Evolutionary conservation across 805 yeast species (phyloP).

Genomic region (Cyberlindnera xishuangbannaensis): DNA sequence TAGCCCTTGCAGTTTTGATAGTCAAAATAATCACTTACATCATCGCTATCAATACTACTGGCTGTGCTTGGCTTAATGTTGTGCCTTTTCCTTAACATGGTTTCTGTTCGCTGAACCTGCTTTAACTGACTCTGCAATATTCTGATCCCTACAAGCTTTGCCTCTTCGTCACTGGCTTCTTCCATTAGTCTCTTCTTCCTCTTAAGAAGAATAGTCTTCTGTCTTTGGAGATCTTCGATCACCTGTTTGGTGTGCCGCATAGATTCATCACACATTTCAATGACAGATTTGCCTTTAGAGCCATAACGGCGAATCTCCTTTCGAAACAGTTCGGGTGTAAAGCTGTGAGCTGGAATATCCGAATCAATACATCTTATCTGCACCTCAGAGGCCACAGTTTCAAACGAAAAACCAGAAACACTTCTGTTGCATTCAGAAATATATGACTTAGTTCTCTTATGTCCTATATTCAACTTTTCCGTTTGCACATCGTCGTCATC

Average conservation of each 20-base stretch:
- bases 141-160: conserved; percentile 9
- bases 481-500: conserved; percentile 23
- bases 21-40: conserved; percentile 16
- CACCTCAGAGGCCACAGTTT: conserved; percentile 22
- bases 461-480: conserved; percentile 3
- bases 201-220: conserved; percentile 16
- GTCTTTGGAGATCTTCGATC: conserved; percentile 22
- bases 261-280: conserved; percentile 23
- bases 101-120: conserved; percentile 9
- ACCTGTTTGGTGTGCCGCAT: conserved; percentile 19
- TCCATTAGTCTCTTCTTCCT: conserved; percentile 12
- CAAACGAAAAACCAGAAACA: conserved; percentile 20
- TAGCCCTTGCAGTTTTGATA: conserved; percentile 16
- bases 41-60: conserved; percentile 6
- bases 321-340: too few species aligned
- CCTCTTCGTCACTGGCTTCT: conserved; percentile 11
- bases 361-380: conserved; percentile 5
- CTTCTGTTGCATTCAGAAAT: conserved; percentile 4
- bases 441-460: conserved; percentile 13
- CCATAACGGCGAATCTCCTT: conserved; percentile 11
- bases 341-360: not conserved
- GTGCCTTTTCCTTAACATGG: conserved; percentile 3
- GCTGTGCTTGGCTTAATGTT: conserved; percentile 2
- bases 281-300: conserved; percentile 14
- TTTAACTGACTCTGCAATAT: conserved; percentile 11